Conservation (phyloP, 176 grass and related monocot genomes). For the Rhynchospora pubera region DNA sequence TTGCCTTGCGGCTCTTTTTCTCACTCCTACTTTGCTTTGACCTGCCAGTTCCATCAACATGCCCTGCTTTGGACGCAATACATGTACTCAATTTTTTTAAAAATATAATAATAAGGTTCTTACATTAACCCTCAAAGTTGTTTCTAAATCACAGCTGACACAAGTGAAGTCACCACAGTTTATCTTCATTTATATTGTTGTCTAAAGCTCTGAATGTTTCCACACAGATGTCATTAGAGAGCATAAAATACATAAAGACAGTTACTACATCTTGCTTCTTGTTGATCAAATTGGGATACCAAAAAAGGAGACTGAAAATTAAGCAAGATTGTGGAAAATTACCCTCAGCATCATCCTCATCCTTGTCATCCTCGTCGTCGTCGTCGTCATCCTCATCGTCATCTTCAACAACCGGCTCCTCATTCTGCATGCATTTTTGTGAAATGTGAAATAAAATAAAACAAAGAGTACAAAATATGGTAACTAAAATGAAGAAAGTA, state of each 20-base stretch:
- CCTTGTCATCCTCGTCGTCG: constrained; percentile 55
- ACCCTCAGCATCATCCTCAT: constrained; percentile 50
- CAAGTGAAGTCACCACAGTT: neutral
- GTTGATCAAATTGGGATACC: neutral
- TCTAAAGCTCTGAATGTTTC: neutral
- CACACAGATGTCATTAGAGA: neutral
- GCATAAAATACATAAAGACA: neutral
- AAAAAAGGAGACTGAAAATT: neutral
- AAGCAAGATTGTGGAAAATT: neutral
- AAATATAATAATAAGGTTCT: neutral
- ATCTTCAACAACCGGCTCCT: constrained; percentile 52
- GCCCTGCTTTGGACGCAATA: constrained; percentile 22
- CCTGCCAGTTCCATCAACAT: constrained; percentile 50
- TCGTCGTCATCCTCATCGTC: constrained; percentile 53
- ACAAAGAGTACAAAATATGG: neutral
- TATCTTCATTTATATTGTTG: neutral
- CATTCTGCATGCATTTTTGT: constrained; percentile 25
- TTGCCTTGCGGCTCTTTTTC: constrained; percentile 81
- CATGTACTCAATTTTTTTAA: neutral
- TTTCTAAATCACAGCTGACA: too few relatives aligned
- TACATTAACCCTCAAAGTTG: too few relatives aligned
- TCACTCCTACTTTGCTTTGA: constrained; percentile 76
- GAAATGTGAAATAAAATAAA: neutral
- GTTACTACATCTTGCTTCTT: neutral
- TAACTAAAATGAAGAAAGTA: neutral